Conservation (phyloP, 2,329 filamentous ascomycete genomes). For the Rachicladosporium sp. region DNA sequence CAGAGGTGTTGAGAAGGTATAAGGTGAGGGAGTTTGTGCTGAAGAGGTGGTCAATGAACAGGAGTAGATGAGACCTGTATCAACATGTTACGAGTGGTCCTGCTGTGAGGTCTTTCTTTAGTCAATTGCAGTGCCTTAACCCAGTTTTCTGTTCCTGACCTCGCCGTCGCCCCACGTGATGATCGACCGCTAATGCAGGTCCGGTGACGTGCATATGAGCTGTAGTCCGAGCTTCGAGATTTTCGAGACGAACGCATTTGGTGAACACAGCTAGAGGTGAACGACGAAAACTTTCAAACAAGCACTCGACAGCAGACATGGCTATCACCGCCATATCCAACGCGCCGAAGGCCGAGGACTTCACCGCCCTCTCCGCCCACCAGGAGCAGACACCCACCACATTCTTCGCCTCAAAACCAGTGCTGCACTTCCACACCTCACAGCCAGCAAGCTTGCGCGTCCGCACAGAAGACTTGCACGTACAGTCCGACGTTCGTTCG, state of each 20-base stretch:
- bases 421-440: constrained; percentile 50
- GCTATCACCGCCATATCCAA: constrained; percentile 40
- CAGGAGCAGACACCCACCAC: constrained; percentile 59
- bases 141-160: too few relatives aligned
- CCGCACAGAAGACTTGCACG: constrained; percentile 41
- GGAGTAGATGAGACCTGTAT: constrained; percentile 22
- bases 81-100: too few relatives aligned
- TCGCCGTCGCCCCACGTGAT: too few relatives aligned
- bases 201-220: too few relatives aligned
- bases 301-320: constrained; percentile 16
- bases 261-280: too few relatives aligned
- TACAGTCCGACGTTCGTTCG: constrained; percentile 32
- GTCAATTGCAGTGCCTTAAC: too few relatives aligned
- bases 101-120: too few relatives aligned
- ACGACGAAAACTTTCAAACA: too few relatives aligned
- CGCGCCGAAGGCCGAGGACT: constrained; percentile 47
- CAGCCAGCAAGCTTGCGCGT: constrained; percentile 44
- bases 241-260: too few relatives aligned
- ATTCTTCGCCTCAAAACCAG: constrained; percentile 59
- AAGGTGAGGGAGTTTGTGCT: constrained; percentile 69
- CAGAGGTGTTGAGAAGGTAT: constrained; percentile 54
- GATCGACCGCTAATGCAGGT: too few relatives aligned
- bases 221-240: too few relatives aligned
- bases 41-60: constrained; percentile 72
- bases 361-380: constrained; percentile 54